Percentiles rank a stretch among this genome's conserved stretches.
Conservation (phyloP, 345 rosid species). For the Pugionium dolabratum region DNA sequence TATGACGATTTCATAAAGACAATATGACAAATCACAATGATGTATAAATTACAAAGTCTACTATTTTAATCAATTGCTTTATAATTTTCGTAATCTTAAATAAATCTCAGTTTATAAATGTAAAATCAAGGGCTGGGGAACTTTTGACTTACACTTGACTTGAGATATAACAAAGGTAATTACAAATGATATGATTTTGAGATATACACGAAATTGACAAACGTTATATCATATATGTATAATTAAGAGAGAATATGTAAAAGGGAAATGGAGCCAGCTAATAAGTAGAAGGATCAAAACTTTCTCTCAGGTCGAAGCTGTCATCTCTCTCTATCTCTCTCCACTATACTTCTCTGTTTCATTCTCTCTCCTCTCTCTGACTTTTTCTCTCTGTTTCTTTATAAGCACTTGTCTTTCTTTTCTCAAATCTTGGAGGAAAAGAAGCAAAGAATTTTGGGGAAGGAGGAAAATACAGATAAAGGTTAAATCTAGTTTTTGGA, state of each 20-base stretch:
- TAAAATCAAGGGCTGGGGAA: no score
- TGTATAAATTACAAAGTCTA: conserved; percentile 14
- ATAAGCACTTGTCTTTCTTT: conserved; percentile 41
- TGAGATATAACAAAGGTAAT: not conserved
- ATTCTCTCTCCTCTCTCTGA: conserved; percentile 1
- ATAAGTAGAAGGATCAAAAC: conserved; percentile 59
- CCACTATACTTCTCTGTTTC: not conserved
- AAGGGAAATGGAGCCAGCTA: conserved; percentile 39
- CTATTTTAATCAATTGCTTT: not conserved
- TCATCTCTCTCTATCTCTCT: conserved; percentile 41
- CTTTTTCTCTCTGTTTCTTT: conserved; percentile 37
- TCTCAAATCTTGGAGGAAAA: conserved; percentile 37
- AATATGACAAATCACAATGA: conserved; percentile 32
- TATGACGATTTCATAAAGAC: conserved; percentile 12
- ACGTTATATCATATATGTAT: conserved; percentile 5
- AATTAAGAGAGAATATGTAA: conserved; percentile 51
- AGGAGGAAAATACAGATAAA: conserved; percentile 14
- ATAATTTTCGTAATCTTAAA: not conserved
- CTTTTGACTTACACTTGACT: no score
- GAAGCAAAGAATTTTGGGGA: conserved; percentile 36
- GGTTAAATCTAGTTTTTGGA: conserved; percentile 1
- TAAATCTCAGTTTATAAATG: not conserved
- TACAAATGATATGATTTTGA: conserved; percentile 16
- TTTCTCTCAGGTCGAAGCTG: conserved; percentile 87
- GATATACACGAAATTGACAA: conserved; percentile 14